Evolutionary conservation across 2,329 filamentous ascomycete genomes (phyloP), one percentile per base, ranked within the genome.

Genomic region (Drechmeria coniospora): DNA sequence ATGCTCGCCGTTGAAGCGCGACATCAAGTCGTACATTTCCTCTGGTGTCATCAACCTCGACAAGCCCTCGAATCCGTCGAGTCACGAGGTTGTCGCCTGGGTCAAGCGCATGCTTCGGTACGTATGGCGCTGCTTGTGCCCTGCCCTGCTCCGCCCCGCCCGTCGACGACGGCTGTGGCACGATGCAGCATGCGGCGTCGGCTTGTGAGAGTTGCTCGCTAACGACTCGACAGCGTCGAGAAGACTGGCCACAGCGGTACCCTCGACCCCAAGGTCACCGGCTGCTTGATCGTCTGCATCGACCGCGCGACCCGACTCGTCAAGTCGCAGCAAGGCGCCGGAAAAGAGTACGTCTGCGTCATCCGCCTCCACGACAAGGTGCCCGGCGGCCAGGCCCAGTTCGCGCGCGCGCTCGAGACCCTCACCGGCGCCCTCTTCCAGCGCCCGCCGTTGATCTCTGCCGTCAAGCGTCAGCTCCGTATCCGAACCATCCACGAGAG

Each of bases 221-320:
- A 21, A 21, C 20, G 5, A 5, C 20, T n/a, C 20, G 34, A 34
- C 30, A 58, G 54, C 36, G 52, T 46, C 37, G 87, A 98, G 53
- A 94, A 95, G 65, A 98, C 90, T 36, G 90, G 90, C 42, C 90
- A 98, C 71, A 93, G 84, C 44, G 90, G 90, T 54, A 98, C 90
- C 36, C 79, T 98, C 46, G 90, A 98, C 54, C 87, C 87, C 50
- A 95, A 94, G 63, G 90, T 98, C 49, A 98, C 86, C 26, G 86
- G 86, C 45, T 93, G 84, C 58, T 62, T 93, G 52, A 93, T 92
- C 51, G 82, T 92, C 50, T 92, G 82, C 59, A 81, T 95, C 52
- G 90, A 95, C 61, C 84, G 90, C 49, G 90, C 90, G 30, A 98
- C 90, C 40, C 80, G 90, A 48, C 75, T 98, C 32, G 90, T 98